Base-by-base conservation (phyloP, 148 eudicot species). In the Camellia granthamiana region DNA sequence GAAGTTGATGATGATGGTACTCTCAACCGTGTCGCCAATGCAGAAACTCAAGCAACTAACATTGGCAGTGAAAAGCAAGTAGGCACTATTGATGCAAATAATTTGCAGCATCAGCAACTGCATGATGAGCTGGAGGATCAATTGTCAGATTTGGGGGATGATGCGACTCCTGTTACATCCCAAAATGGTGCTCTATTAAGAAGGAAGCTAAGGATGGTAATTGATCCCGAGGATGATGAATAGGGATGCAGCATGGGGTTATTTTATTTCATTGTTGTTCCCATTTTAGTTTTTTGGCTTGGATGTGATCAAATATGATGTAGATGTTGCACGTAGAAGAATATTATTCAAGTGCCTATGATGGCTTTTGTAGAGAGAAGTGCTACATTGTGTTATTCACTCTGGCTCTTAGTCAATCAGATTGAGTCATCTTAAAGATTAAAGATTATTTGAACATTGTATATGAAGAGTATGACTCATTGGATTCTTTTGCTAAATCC, bases 181-280 rank as follows among this genome's bases (percentile, higher is more conserved):
- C 84, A 83, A 13, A 87, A 80, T 46, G 82, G 80, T 69, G 84
- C 83, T 16, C 60, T 69, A 38, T 65, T 54, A n/a, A 94, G 97
- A 85, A 88, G 98, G 81, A 90, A 85, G 77, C 77, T 83, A 51
- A 87, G 92, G 79, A 84, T 92, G 91, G 90, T 94, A 46, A 75
- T 90, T 56, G 97, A 92, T 83, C 77, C 81, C 21, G 94, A 94
- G 41, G 98, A 93, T 79, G 98, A 92, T 70, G 95, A 91, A n/a
- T 83, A 78, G 63, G n/a, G 18, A 13, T 54, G 38, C 38, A 30
- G 63, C 65, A 19, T 6, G 21, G 74, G 74, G 49, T 43, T 54
- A 19, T 41, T 11, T 3, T 1, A 21, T 19, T 7, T 42, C 5
- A 21, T 30, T 30, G 38, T 30, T 15, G n/a, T 43, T 14, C 30